Evolutionary conservation across 1,284 basidiomycete species (phyloP), one percentile per base, ranked within the genome.

Genomic region (Cutaneotrichosporon dermatis): DNA sequence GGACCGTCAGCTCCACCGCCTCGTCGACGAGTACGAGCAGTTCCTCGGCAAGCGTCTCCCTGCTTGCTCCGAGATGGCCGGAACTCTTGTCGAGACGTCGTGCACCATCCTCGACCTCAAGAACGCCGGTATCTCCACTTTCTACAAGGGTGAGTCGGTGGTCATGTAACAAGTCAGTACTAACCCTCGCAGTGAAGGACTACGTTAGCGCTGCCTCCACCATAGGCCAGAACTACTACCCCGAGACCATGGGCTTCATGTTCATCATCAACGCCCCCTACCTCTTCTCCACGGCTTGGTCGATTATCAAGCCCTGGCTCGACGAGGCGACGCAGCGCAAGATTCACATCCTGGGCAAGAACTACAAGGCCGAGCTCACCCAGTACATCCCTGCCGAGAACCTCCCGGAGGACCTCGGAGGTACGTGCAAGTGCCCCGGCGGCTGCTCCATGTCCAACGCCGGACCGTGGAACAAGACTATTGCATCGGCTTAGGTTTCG

Each of bases 101-200:
- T 98, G 94, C 85, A 98, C 95, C 60, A 95, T 99, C 82, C 85
- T 99, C 79, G 95, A 99, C 77, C 85, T 99, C 62, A 79, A 87
- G 61, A 85, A 85, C 73, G 92, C 96, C 57, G 86, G 88, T 35
- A 77, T 98, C 66, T 81, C 84, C 62, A 87, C 86, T 73, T 99
- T 97, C 77, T 93, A 88, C 80, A 86, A 85, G 74, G 74, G 74
- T 74, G 61, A 60, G 72, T 70, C 34, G 4, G n/a, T 16, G 10
- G 6, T 40, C 43, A 11, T 6, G 25, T 25, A 25, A 25, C 25
- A 25, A 42, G 13, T 11, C 33, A 11, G n/a, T 8, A 4, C 49
- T 58, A 11, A 35, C 35, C 2, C 16, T 49, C 10, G 5, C 54
- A 75, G 94, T 96, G 79, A 94, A 92, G 79, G 87, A 89, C 79